Base-by-base conservation (phyloP, 305 asterid genomes). In the Plantago rigida region DNA sequence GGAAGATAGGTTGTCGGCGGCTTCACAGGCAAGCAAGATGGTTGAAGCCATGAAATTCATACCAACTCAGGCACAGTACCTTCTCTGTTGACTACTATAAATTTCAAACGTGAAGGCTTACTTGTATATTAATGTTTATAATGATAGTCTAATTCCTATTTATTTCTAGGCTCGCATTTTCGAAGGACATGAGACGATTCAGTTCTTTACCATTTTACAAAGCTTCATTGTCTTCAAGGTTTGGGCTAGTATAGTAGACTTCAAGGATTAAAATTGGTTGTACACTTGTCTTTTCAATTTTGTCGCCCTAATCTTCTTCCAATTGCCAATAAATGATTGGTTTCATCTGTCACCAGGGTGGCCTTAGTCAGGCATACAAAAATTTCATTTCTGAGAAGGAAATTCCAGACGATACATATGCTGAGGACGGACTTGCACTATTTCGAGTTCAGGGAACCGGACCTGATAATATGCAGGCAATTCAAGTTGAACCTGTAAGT, bases 401-500 rank as follows among this genome's bases (percentile, higher is more conserved):
- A 75, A 77, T 85, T 61, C 66, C 79, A 17, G 94, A 94, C 64
- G 87, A 89, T 69, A 94, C 97, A 51, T 94, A 87, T 68, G n/a
- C 75, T 47, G 87, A 77, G 57, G 95, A 89, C 56, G 96, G 91
- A 63, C 79, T 94, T 69, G 97, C 97, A 47, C 62, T 94, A 63
- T 94, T 94, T 75, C 87, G 97, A 51, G 79, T 89, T 76, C 99
- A 94, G 78, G 99, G 99, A 65, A 84, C 82, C 31, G 99, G 99
- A 53, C 99, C 99, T 31, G 99, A 94, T 31, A 85, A 89, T 82
- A 94, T 94, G 99, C 99, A 94, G 75, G 84, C 97, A 64, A 87
- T 94, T 77, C 97, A 94, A 89, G 96, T 94, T 75, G 96, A 85
- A 71, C 87, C 94, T 24, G 99, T 94, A 75, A 77, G 92, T 70